Evolutionary conservation across 176 grass and related monocot genomes (phyloP).

Genomic region (Pharus latifolius): DNA sequence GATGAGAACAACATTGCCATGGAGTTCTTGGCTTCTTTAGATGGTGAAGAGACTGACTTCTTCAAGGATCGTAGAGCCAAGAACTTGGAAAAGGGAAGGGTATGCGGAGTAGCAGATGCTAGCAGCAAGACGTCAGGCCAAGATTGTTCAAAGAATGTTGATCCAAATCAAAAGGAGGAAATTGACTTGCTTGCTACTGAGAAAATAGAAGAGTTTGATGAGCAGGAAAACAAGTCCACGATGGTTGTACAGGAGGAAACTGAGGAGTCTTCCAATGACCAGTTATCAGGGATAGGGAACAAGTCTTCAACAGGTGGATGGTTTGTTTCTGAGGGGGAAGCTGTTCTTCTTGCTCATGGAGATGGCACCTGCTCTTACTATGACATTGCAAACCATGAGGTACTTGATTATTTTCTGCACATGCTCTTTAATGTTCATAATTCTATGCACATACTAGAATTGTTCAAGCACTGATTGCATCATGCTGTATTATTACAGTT

Average conservation of each 20-base stretch:
- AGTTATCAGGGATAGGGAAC: conserved; percentile 69
- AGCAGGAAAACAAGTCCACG: conserved; percentile 39
- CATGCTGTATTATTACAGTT: conserved; percentile 38
- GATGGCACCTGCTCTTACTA: conserved; percentile 96
- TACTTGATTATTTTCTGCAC: conserved; percentile 23
- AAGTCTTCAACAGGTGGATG: conserved; percentile 82
- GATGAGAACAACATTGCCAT: conserved; percentile 63
- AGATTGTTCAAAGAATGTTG: conserved; percentile 37
- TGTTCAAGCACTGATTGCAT: background rate
- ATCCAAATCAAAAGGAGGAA: conserved; percentile 24
- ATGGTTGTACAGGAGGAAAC: conserved; percentile 48
- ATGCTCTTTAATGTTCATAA: background rate
- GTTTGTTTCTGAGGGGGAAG: conserved; percentile 91
- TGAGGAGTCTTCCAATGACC: conserved; percentile 31
- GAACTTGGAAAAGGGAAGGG: conserved; percentile 24
- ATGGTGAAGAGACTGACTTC: conserved; percentile 41
- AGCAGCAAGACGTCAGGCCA: conserved; percentile 34
- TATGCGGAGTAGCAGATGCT: conserved; percentile 22
- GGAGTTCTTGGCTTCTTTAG: conserved; percentile 87
- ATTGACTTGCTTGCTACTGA: conserved; percentile 65
- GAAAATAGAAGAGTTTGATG: conserved; percentile 67
- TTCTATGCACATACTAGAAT: background rate
- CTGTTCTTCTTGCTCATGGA: conserved; percentile 81
- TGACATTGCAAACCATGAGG: conserved; percentile 89
- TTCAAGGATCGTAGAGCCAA: conserved; percentile 31